Conservation (phyloP, 2,329 filamentous ascomycete species). For the Lithohypha guttulata region DNA sequence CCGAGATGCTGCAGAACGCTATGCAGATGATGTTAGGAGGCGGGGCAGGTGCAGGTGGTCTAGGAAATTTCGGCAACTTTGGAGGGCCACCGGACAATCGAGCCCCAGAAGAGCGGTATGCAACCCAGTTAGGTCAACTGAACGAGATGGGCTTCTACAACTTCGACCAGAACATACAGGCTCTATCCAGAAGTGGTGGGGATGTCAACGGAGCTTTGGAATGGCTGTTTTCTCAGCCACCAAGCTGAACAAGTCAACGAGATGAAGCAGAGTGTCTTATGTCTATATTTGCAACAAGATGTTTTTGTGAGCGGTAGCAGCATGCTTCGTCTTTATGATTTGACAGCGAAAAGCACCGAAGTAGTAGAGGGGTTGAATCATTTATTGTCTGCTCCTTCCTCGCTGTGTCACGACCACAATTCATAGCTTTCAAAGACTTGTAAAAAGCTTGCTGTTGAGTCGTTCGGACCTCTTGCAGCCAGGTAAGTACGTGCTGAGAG, state of each 20-base stretch:
- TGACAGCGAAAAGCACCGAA: no score
- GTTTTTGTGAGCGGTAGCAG: no score
- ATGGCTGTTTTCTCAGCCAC: slow-evolving; percentile 21
- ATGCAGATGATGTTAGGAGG: slow-evolving; percentile 40
- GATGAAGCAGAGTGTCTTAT: no score
- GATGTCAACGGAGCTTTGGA: slow-evolving; percentile 69
- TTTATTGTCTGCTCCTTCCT: no score
- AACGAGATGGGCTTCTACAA: slow-evolving; percentile 99
- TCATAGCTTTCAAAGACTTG: no score
- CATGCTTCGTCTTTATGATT: no score
- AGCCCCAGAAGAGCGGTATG: slow-evolving; percentile 88
- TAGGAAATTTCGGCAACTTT: slow-evolving; percentile 25
- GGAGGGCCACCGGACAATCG: slow-evolving; percentile 59
- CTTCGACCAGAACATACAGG: slow-evolving; percentile 85
- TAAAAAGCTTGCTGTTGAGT: no score
- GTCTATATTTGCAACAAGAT: no score
- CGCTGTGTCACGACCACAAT: no score
- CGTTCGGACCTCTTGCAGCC: no score
- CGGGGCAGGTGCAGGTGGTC: slow-evolving; percentile 30
- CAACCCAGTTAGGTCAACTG: slow-evolving; percentile 76
- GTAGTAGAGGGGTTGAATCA: no score
- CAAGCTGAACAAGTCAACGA: slow-evolving; percentile 2
- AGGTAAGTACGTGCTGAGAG: no score
- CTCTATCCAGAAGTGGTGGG: slow-evolving; percentile 76
- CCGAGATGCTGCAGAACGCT: slow-evolving; percentile 47